Evolutionary conservation across 495 filamentous ascomycete genomes (phyloP), one percentile per base, ranked within the genome.

Genomic region (Penicillium bialowiezense): DNA sequence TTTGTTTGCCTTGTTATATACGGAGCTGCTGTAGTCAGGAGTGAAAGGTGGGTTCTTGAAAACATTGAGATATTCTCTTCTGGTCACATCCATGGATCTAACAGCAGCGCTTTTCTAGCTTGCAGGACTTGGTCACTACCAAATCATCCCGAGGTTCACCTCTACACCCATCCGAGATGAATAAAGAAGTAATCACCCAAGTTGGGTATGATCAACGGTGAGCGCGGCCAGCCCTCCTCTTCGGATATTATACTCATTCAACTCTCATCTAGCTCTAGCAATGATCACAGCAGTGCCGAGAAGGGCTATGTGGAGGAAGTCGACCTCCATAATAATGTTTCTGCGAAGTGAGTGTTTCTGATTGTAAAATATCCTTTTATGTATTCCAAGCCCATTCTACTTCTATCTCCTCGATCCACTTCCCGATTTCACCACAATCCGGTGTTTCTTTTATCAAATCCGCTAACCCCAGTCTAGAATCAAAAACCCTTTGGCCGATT

Each of bases 401-500:
- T 18, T 24, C 24, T 37, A 23, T 20, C n/a, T 8, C 28, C n/a
- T 21, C 21, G 10, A 12, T 37, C 6, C 1, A 14, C 18, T 18
- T 17, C 7, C 4, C 12, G 9, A 29, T 7, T 3, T 10, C 34
- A n/a, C 19, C 14, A 12, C 17, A 3, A 4, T 19, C 18, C 1
- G 4, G 14, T 36, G 35, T 23, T 20, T 14, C 13, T 8, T 15
- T 21, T 6, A 14, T 34, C 6, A 31, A 9, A 21, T 13, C 5
- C 15, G 7, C 56, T 52, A 48, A 64, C 26, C 12, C 3, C 6
- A 15, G n/a, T 9, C 1, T 47, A 83, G 78, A 50, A 84, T 87
- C 61, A 77, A 77, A 50, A 87, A 86, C 45, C 83, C 83, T 17
- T 69, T 87, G 3, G 72, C 75, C n/a, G 73, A 75, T 23, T 69